Percentiles rank a stretch among this genome's conserved stretches.
Evolutionary conservation across 371 early-diverging fungal genomes (phyloP).

Genomic region (Haplosporangium sp.): DNA sequence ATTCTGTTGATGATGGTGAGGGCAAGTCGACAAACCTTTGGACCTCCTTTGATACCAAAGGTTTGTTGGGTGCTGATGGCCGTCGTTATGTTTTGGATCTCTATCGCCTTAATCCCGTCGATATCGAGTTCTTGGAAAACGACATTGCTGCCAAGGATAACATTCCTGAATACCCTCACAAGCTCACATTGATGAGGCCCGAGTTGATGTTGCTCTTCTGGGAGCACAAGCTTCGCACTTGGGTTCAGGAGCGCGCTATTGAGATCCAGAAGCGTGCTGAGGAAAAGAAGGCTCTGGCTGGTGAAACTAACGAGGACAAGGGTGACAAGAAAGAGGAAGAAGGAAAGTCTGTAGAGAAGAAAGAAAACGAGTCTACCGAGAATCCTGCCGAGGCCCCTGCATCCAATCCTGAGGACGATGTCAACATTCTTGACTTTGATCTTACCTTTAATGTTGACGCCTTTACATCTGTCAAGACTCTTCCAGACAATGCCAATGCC

Average conservation of each 20-base stretch:
- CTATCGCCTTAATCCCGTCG: slow-evolving; percentile 91
- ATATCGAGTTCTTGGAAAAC: slow-evolving; percentile 87
- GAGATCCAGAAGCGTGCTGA: slow-evolving; percentile 67
- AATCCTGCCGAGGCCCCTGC: slow-evolving; percentile 22
- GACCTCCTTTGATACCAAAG: slow-evolving; percentile 93
- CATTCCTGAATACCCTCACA: slow-evolving; percentile 89
- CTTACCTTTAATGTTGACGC: slow-evolving; percentile 86
- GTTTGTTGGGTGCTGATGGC: slow-evolving; percentile 90
- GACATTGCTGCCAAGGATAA: slow-evolving; percentile 66
- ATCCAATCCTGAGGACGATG: slow-evolving; percentile 59
- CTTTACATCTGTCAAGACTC: slow-evolving; percentile 68
- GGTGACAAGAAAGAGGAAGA: slow-evolving; percentile 47
- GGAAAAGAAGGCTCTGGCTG: slow-evolving; percentile 53
- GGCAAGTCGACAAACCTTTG: slow-evolving; percentile 73
- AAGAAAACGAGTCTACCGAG: slow-evolving; percentile 30
- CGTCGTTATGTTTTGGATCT: slow-evolving; percentile 93
- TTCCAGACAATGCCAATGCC: slow-evolving; percentile 40
- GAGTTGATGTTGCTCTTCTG: slow-evolving; percentile 90
- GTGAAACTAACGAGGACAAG: slow-evolving; percentile 20
- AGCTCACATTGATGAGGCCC: slow-evolving; percentile 86
- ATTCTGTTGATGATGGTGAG: slow-evolving; percentile 77
- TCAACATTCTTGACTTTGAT: slow-evolving; percentile 75
- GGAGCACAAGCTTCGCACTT: slow-evolving; percentile 80
- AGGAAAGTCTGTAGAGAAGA: slow-evolving; percentile 42
- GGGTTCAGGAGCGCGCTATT: slow-evolving; percentile 69